Conservation (phyloP, 2,329 filamentous ascomycete genomes). For the Beauveria brongniartii region DNA sequence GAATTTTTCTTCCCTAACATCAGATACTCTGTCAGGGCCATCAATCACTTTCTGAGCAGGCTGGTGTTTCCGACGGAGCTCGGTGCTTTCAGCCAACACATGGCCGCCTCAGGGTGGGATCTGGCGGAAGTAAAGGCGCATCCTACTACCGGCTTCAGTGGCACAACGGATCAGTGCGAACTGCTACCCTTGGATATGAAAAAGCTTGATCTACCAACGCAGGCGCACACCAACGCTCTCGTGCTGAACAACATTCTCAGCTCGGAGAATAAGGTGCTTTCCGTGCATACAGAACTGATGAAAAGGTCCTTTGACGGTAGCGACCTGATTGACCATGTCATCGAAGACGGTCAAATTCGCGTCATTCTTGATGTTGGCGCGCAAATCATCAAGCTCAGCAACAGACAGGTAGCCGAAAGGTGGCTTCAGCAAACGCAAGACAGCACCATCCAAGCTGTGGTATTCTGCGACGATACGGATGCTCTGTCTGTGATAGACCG, state of each 20-base stretch:
- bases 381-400: constrained; percentile 56
- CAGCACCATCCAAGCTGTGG: constrained; percentile 22
- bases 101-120: constrained; percentile 62
- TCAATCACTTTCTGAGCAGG: constrained; percentile 56
- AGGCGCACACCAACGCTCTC: constrained; percentile 58
- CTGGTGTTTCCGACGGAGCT: constrained; percentile 55
- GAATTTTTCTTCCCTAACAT: constrained; percentile 44
- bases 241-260: constrained; percentile 53
- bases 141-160: constrained; percentile 58
- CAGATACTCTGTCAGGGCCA: constrained; percentile 39
- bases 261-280: constrained; percentile 37
- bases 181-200: constrained; percentile 48
- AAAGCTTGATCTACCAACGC: constrained; percentile 45
- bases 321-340: background rate
- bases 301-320: constrained; percentile 35
- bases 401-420: constrained; percentile 39
- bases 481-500: constrained; percentile 46
- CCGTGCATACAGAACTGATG: background rate
- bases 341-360: constrained; percentile 23
- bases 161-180: constrained; percentile 56
- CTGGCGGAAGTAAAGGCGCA: constrained; percentile 39
- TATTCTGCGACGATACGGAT: constrained; percentile 52
- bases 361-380: constrained; percentile 67
- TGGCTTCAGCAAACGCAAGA: background rate
- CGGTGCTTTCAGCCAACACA: constrained; percentile 54